Evolutionary conservation across 2,329 filamentous ascomycete genomes (phyloP).

Genomic region (Ophiostoma sp.): DNA sequence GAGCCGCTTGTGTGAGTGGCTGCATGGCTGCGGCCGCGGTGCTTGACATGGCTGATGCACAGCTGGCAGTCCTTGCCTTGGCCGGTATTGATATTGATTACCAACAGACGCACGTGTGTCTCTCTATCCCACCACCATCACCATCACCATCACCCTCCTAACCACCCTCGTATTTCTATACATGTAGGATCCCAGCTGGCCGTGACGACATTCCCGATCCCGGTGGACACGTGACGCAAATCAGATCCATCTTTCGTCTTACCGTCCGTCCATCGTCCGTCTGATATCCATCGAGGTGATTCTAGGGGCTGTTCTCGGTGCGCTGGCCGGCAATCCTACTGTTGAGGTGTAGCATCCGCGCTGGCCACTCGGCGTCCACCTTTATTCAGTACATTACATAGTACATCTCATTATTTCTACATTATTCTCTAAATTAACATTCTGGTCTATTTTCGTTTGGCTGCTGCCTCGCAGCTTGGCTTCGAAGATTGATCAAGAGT

Average conservation of each 20-base stretch:
- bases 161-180: background rate
- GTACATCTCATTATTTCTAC: background rate
- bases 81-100: too few relatives aligned
- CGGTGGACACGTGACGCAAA: constrained; percentile 7
- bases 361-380: too few relatives aligned
- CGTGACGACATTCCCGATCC: constrained; percentile 3
- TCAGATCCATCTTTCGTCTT: background rate
- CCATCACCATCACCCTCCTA: background rate
- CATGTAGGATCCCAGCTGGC: constrained; percentile 1
- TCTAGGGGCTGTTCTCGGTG: background rate
- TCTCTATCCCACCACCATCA: too few relatives aligned
- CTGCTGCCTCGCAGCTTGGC: background rate
- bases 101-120: too few relatives aligned
- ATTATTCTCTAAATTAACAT: background rate
- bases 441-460: background rate
- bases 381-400: too few relatives aligned
- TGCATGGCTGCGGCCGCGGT: background rate
- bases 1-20: background rate
- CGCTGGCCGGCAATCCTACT: background rate
- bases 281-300: background rate
- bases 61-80: background rate
- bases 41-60: background rate
- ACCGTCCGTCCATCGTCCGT: background rate
- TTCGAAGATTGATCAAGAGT: background rate
- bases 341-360: too few relatives aligned